A percentile compares a stretch with the other conserved stretches of the same genome.
These are phyloP conservation scores for Candida loeiensis DNA, from an alignment of 805 yeast genomes.

Conservation along the genomic window DNA sequence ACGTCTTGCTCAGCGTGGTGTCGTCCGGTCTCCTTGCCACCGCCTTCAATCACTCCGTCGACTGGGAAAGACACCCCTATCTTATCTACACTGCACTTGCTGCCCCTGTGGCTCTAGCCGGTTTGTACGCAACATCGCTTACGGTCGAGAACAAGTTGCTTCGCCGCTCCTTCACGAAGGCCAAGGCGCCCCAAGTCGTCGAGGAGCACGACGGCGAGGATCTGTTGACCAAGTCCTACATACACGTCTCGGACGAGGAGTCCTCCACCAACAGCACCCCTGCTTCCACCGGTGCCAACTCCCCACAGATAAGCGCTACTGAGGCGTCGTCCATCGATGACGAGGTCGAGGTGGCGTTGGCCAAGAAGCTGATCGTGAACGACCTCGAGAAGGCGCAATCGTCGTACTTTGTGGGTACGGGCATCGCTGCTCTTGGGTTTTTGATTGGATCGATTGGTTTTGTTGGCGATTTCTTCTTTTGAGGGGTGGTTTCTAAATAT, in stretches of 20 bases:
- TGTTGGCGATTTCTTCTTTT: slow-evolving; percentile 46
- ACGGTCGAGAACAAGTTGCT: slow-evolving; percentile 18
- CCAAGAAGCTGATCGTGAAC: slow-evolving; percentile 29
- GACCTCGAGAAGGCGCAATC: slow-evolving; percentile 28
- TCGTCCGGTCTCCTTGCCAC: slow-evolving; percentile 50
- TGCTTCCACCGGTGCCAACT: slow-evolving; percentile 21
- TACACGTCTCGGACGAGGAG: slow-evolving; percentile 40
- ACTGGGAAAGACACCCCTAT: slow-evolving; percentile 65
- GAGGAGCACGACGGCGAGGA: slow-evolving; percentile 19
- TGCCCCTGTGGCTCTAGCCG: slow-evolving; percentile 41
- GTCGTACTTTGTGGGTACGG: slow-evolving; percentile 40
- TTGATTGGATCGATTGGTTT: slow-evolving; percentile 52
- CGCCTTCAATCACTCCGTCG: slow-evolving; percentile 57
- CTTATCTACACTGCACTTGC: slow-evolving; percentile 61
- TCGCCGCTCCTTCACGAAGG: slow-evolving; percentile 1
- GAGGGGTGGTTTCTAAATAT: too few species aligned
- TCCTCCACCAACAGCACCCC: slow-evolving; percentile 32
- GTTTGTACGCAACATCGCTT: slow-evolving; percentile 16
- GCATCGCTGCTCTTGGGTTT: slow-evolving; percentile 44
- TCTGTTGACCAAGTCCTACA: slow-evolving; percentile 37
- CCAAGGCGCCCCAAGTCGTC: neutral
- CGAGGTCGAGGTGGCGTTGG: slow-evolving; percentile 42
- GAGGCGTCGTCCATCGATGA: slow-evolving; percentile 30
- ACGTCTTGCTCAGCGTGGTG: slow-evolving; percentile 41
- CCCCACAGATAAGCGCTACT: slow-evolving; percentile 17